Conservation (phyloP, 2,329 filamentous ascomycete species). For the Calonectria pauciramosa region DNA sequence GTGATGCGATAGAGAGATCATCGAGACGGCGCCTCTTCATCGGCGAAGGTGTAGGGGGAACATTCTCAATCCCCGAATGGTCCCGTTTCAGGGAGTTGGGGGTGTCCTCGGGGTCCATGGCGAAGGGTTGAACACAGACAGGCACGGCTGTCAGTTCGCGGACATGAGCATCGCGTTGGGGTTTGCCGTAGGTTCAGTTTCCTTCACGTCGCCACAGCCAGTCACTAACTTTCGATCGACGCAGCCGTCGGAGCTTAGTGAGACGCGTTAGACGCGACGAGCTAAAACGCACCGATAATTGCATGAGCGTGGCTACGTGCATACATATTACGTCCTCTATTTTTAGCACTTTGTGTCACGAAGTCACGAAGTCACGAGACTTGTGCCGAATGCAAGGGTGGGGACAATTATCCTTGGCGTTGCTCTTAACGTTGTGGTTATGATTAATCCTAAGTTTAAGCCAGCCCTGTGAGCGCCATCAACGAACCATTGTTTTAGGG, state of each 20-base stretch:
- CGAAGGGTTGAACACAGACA: background rate
- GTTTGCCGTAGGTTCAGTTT: slow-evolving; percentile 26
- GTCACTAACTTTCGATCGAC: background rate
- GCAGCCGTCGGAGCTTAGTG: slow-evolving; percentile 22
- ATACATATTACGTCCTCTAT: background rate
- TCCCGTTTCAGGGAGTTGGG: slow-evolving; percentile 43
- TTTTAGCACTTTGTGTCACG: slow-evolving; percentile 4
- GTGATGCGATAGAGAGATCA: slow-evolving; percentile 38
- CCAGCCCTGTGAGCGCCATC: slow-evolving; percentile 25
- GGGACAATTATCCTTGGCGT: background rate
- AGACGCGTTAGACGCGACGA: slow-evolving; percentile 46
- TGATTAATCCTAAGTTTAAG: slow-evolving; percentile 4
- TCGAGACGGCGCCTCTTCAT: slow-evolving; percentile 52
- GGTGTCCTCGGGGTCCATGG: slow-evolving; percentile 46
- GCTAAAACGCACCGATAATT: slow-evolving; percentile 29
- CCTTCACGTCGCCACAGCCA: slow-evolving; percentile 11
- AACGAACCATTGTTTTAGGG: slow-evolving; percentile 6
- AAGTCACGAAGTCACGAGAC: slow-evolving; percentile 25
- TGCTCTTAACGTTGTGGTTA: background rate
- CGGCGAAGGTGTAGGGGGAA: slow-evolving; percentile 43
- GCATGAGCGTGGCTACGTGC: slow-evolving; percentile 24
- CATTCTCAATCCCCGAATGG: slow-evolving; percentile 38
- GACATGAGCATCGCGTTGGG: slow-evolving; percentile 37
- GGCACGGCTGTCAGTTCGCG: slow-evolving; percentile 16
- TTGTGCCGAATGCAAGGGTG: slow-evolving; percentile 11